A percentile compares a stretch with the other conserved stretches of the same genome.
These are phyloP conservation scores for Clitoria ternatea DNA, from an alignment of 306 rosid species.

Conservation along the genomic window DNA sequence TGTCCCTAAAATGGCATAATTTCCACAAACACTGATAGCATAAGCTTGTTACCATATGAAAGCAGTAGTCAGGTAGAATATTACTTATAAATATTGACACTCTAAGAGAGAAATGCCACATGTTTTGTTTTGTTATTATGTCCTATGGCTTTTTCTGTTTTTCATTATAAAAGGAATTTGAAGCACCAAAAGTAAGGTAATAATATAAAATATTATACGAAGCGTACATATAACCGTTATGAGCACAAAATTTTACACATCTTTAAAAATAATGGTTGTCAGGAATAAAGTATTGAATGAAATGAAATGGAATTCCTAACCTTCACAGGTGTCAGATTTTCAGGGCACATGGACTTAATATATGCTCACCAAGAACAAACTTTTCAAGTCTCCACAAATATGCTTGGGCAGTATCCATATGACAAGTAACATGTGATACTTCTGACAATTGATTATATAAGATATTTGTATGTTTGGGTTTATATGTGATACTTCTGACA, in stretches of 20 bases:
- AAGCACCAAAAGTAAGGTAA: slow-evolving; percentile 1
- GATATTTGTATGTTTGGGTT: too few relatives aligned
- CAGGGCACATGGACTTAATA: slow-evolving; percentile 77
- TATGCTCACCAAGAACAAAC: slow-evolving; percentile 93
- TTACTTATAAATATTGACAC: background rate
- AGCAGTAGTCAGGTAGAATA: slow-evolving; percentile 11
- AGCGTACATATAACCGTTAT: too few relatives aligned
- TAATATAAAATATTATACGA: too few relatives aligned
- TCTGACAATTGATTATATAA: too few relatives aligned
- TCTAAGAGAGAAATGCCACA: background rate
- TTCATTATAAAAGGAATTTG: background rate
- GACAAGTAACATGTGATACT: slow-evolving; percentile 78
- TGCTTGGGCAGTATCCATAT: slow-evolving; percentile 83
- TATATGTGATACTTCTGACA: too few relatives aligned
- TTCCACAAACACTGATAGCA: slow-evolving; percentile 89
- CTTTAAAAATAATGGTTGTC: background rate
- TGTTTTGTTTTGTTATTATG: background rate
- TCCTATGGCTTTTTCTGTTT: background rate
- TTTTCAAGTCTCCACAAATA: slow-evolving; percentile 97
- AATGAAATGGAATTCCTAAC: slow-evolving; percentile 41
- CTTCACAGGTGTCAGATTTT: slow-evolving; percentile 78
- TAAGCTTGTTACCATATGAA: slow-evolving; percentile 60
- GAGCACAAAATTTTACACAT: background rate
- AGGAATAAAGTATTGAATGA: slow-evolving; percentile 20
- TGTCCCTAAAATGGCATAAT: slow-evolving; percentile 82